Evolutionary conservation across 2,329 filamentous ascomycete species (phyloP).

Genomic region (Lachnellula cervina): DNA sequence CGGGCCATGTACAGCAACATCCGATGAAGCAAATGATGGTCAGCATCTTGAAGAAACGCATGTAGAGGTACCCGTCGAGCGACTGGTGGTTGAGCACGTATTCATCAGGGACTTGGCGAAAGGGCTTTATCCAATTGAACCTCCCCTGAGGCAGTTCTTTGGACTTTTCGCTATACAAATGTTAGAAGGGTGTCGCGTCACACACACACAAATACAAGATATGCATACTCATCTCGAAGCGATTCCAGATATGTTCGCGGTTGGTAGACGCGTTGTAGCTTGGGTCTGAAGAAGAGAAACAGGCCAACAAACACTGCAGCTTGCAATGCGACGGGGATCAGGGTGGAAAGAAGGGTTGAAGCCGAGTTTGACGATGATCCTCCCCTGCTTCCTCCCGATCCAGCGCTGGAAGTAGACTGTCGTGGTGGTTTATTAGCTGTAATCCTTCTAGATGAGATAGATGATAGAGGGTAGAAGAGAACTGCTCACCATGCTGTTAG

Average conservation of each 20-base stretch:
- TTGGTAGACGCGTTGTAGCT: constrained; percentile 44
- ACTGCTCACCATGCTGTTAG: too few relatives aligned
- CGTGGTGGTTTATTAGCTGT: not conserved
- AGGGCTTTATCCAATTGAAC: constrained; percentile 61
- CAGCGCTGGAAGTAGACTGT: not conserved
- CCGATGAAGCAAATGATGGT: constrained; percentile 77
- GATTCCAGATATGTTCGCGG: constrained; percentile 49
- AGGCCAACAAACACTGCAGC: constrained; percentile 36
- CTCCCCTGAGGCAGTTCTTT: constrained; percentile 54
- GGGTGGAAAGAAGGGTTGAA: constrained; percentile 42
- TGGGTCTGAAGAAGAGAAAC: constrained; percentile 46
- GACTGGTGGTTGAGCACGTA: constrained; percentile 85
- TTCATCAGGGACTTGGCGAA: constrained; percentile 65
- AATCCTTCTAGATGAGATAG: too few relatives aligned
- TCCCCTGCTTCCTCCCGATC: constrained; percentile 1
- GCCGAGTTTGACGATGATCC: constrained; percentile 11
- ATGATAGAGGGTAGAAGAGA: too few relatives aligned
- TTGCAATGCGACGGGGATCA: constrained; percentile 41
- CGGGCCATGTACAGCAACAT: constrained; percentile 76
- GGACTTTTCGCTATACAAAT: constrained; percentile 45
- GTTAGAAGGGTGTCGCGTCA: constrained; percentile 1
- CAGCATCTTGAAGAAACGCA: constrained; percentile 79
- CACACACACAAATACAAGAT: not conserved
- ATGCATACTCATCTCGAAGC: constrained; percentile 37
- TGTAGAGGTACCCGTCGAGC: constrained; percentile 83